Conservation (phyloP, 129 eudicot species). For the Chrysanthemum seticuspe region DNA sequence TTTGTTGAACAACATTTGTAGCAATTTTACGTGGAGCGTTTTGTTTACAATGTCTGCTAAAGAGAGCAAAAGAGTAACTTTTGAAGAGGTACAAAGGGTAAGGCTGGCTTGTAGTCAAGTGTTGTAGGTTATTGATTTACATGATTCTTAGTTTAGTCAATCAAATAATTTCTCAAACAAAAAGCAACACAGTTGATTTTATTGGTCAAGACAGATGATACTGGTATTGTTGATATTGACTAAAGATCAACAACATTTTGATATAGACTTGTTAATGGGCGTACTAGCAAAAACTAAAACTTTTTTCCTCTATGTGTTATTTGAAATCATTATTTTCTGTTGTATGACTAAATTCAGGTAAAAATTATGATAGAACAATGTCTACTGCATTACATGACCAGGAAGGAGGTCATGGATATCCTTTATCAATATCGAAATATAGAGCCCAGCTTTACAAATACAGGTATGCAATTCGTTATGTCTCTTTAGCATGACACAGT, state of each 20-base stretch:
- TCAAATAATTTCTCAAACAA: neutral
- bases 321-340: neutral
- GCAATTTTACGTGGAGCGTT: neutral
- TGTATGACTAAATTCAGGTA: constrained; percentile 44
- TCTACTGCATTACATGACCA: constrained; percentile 58
- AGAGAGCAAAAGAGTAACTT: neutral
- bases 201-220: neutral
- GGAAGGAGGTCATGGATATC: constrained; percentile 46
- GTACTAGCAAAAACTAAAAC: neutral
- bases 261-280: no score
- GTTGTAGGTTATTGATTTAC: constrained; percentile 4
- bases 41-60: neutral
- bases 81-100: neutral
- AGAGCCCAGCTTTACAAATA: constrained; percentile 50
- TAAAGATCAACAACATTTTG: neutral
- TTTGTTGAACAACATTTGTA: neutral
- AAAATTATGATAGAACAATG: constrained; percentile 63
- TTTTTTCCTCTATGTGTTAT: neutral
- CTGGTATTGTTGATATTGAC: neutral
- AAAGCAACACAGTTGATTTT: neutral
- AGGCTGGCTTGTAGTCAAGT: neutral
- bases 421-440: constrained; percentile 47
- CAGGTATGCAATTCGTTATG: constrained; percentile 35
- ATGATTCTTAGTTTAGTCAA: constrained; percentile 1
- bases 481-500: neutral